Percentiles rank a stretch among this genome's conserved stretches.
phyloP scores from a whole-genome alignment of 306 rosid species.

The Geum urbanum region DNA sequence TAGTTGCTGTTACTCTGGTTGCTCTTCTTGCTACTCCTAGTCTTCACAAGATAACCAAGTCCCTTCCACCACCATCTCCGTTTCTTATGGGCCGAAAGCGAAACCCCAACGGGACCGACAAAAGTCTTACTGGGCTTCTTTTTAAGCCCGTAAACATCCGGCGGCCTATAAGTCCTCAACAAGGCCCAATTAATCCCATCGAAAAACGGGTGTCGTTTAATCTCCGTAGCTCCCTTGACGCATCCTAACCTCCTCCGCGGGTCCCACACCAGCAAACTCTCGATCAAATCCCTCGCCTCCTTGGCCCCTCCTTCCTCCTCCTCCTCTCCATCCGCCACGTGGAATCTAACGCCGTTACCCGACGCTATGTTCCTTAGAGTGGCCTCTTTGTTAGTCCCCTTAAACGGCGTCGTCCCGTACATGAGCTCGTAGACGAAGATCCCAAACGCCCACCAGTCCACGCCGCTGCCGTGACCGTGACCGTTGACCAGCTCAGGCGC shows the following conservation, averaged over 20 bases:
- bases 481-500: conserved; percentile 82
- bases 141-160: conserved; percentile 50
- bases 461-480: conserved; percentile 75
- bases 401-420: conserved; percentile 82
- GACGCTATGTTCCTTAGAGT: conserved; percentile 73
- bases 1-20: conserved; percentile 38
- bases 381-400: conserved; percentile 62
- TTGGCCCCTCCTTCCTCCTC: conserved; percentile 41
- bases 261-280: conserved; percentile 60
- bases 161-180: conserved; percentile 57
- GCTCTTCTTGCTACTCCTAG: neutral
- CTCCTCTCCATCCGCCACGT: conserved; percentile 37
- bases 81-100: conserved; percentile 14
- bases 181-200: conserved; percentile 88
- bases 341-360: conserved; percentile 42
- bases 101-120: conserved; percentile 22
- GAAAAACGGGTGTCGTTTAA: conserved; percentile 78
- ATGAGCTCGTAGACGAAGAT: conserved; percentile 60
- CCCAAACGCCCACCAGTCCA: conserved; percentile 98
- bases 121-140: conserved; percentile 39
- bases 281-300: conserved; percentile 64
- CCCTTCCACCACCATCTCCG: conserved; percentile 54
- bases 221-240: conserved; percentile 61
- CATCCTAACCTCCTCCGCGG: conserved; percentile 61
- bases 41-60: conserved; percentile 26